Evolutionary conservation across 495 filamentous ascomycete genomes (phyloP).

Genomic region (Penicillium lagena): DNA sequence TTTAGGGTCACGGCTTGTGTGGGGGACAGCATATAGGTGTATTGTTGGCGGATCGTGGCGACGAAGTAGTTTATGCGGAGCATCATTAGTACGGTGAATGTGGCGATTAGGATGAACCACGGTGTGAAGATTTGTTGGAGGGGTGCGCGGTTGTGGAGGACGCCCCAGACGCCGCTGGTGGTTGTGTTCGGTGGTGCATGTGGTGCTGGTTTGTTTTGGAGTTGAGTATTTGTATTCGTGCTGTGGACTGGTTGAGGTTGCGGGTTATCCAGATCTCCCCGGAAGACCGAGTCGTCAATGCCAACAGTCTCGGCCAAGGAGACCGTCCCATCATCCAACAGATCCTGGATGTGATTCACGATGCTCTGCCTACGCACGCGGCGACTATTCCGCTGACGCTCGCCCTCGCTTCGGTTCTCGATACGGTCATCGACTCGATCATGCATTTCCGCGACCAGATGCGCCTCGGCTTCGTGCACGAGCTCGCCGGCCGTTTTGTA

Average conservation of each 20-base stretch:
- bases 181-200: conserved; percentile 12
- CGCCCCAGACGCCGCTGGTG: conserved; percentile 79
- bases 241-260: neutral
- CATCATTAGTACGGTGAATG: conserved; percentile 90
- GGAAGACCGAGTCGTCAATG: conserved; percentile 12
- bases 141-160: conserved; percentile 71
- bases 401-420: conserved; percentile 39
- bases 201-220: conserved; percentile 2
- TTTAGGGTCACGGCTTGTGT: conserved; percentile 63
- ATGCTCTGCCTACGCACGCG: conserved; percentile 60
- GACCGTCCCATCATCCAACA: conserved; percentile 49
- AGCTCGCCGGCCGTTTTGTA: conserved; percentile 89
- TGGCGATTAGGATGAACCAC: conserved; percentile 83
- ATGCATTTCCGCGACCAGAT: conserved; percentile 35
- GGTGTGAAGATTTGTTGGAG: conserved; percentile 68
- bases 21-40: conserved; percentile 65
- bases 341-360: conserved; percentile 64
- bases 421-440: conserved; percentile 56
- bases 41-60: conserved; percentile 81
- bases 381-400: conserved; percentile 56
- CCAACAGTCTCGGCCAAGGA: neutral
- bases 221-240: neutral
- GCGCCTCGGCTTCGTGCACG: conserved; percentile 61
- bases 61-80: conserved; percentile 97
- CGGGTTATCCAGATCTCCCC: neutral